These are phyloP conservation scores for Penicillium sp. DNA, from an alignment of 2,329 filamentous ascomycete genomes.

Conservation along the genomic window DNA sequence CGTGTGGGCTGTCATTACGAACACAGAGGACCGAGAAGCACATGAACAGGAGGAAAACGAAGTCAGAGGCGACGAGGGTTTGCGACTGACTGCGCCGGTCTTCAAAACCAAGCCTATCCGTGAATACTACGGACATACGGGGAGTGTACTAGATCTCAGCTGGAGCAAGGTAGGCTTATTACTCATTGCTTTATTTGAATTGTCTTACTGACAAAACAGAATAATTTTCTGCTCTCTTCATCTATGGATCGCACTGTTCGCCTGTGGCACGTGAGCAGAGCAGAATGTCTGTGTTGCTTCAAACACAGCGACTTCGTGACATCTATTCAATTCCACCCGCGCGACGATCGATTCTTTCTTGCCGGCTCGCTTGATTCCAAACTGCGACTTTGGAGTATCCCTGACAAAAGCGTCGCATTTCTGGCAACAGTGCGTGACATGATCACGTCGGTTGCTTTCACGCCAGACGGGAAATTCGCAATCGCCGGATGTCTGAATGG, in stretches of 20 bases:
- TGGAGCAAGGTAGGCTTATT: conserved; percentile 75
- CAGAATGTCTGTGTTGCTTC: conserved; percentile 88
- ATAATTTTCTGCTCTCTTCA: conserved; percentile 91
- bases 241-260: conserved; percentile 98
- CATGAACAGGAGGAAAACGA: conserved; percentile 66
- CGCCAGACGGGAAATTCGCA: conserved; percentile 82
- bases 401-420: conserved; percentile 88
- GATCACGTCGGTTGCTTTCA: conserved; percentile 90
- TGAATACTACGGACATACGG: conserved; percentile 78
- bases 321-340: conserved; percentile 89
- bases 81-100: conserved; percentile 80
- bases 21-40: conserved; percentile 68
- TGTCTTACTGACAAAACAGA: conserved; percentile 42
- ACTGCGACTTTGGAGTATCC: conserved; percentile 90
- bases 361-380: conserved; percentile 88
- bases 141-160: conserved; percentile 83
- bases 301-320: conserved; percentile 94
- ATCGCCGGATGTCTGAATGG: conserved; percentile 87
- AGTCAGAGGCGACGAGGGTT: conserved; percentile 46
- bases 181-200: background rate
- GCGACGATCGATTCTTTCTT: conserved; percentile 93
- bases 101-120: conserved; percentile 74
- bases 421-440: conserved; percentile 74
- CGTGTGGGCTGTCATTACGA: conserved; percentile 84
- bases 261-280: conserved; percentile 82